These are phyloP conservation scores for Jackrogersella minutella DNA, from an alignment of 495 filamentous ascomycete species.

Conservation along the genomic window DNA sequence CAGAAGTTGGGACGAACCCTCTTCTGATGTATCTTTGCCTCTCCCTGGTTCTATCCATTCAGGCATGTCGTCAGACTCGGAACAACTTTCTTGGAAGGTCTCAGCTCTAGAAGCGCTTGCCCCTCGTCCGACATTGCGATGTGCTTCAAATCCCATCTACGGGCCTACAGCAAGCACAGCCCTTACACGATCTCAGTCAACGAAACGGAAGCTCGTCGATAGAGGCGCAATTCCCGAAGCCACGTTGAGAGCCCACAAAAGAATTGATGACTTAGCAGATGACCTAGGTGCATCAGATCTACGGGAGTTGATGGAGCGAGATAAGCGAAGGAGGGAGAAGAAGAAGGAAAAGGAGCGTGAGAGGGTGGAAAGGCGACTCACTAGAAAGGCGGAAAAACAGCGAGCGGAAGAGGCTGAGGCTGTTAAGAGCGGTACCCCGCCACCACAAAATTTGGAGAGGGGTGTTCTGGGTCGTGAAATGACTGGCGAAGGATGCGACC, in stretches of 20 bases:
- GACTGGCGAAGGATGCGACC: slow-evolving; percentile 53
- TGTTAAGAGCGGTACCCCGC: slow-evolving; percentile 52
- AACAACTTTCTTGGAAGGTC: slow-evolving; percentile 76
- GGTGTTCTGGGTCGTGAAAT: slow-evolving; percentile 62
- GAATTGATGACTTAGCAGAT: slow-evolving; percentile 82
- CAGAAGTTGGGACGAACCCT: slow-evolving; percentile 66
- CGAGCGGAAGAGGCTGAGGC: slow-evolving; percentile 52
- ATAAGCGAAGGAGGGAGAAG: slow-evolving; percentile 77
- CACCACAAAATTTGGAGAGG: slow-evolving; percentile 62
- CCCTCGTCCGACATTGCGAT: slow-evolving; percentile 80
- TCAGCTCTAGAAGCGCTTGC: slow-evolving; percentile 76
- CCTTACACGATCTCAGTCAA: slow-evolving; percentile 50
- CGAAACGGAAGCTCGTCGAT: slow-evolving; percentile 53
- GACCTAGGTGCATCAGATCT: slow-evolving; percentile 80
- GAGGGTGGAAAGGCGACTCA: slow-evolving; percentile 70
- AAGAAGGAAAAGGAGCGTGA: slow-evolving; percentile 77
- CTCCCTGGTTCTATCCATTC: slow-evolving; percentile 76
- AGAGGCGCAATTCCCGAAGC: slow-evolving; percentile 67
- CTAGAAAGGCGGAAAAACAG: slow-evolving; percentile 75
- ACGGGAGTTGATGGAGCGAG: slow-evolving; percentile 84
- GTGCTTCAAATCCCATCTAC: slow-evolving; percentile 68
- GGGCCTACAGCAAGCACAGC: slow-evolving; percentile 32
- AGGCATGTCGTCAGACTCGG: slow-evolving; percentile 72
- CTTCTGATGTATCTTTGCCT: slow-evolving; percentile 78
- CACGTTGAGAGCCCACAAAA: slow-evolving; percentile 69